Conservation (phyloP, 1,139 yeast species). For the Scheffersomyces lignicola region DNA sequence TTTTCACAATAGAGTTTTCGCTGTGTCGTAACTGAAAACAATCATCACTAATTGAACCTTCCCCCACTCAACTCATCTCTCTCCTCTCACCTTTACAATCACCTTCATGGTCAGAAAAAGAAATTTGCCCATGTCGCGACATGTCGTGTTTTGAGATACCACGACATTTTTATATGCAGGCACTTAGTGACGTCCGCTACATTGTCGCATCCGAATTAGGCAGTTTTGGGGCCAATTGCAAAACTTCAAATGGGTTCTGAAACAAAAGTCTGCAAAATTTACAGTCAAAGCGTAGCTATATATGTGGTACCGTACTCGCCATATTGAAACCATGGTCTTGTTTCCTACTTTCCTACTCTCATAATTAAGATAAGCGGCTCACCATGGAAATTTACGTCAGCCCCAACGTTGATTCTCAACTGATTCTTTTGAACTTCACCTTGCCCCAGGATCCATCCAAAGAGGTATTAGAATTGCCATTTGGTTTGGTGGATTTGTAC, state of each 20-base stretch:
- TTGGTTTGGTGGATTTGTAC: conserved; percentile 1
- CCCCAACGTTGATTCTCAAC: neutral
- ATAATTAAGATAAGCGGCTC: neutral
- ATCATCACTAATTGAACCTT: too few species aligned
- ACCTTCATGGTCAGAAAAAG: too few species aligned
- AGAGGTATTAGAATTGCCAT: conserved; percentile 2
- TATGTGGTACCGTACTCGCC: neutral
- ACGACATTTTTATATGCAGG: too few species aligned
- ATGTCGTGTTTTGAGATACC: too few species aligned
- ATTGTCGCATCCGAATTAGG: conserved; percentile 3
- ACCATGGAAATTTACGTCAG: neutral
- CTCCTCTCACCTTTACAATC: too few species aligned
- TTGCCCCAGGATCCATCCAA: conserved; percentile 1
- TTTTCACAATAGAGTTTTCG: too few species aligned
- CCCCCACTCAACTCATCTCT: too few species aligned
- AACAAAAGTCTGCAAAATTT: too few species aligned
- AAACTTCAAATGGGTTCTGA: conserved; percentile 1
- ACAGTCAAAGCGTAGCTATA: neutral
- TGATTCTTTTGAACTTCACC: neutral
- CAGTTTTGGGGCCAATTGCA: neutral
- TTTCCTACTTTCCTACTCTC: neutral
- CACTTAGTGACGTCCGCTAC: too few species aligned
- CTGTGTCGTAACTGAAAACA: too few species aligned
- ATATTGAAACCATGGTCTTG: neutral
- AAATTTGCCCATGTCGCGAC: too few species aligned